Percentiles rank a stretch among this genome's conserved stretches.
Conservation (phyloP, 306 rosid genomes). For the Hippophae rhamnoides region DNA sequence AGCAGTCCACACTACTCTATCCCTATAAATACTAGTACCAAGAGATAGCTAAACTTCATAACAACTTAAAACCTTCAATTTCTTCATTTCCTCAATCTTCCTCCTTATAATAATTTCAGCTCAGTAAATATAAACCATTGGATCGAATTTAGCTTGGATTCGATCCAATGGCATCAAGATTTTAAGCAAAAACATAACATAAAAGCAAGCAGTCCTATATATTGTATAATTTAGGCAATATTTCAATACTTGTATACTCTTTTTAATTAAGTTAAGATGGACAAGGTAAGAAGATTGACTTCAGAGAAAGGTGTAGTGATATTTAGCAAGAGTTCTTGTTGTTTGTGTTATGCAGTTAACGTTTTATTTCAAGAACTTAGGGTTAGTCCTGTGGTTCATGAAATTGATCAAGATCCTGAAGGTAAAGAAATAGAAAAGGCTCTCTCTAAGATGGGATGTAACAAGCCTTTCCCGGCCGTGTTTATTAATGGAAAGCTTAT, state of each 20-base stretch:
- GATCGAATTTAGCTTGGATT: slow-evolving; percentile 44
- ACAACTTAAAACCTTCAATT: slow-evolving; percentile 30
- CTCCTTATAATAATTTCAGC: slow-evolving; percentile 4
- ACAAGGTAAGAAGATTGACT: slow-evolving; percentile 68
- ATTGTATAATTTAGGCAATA: background rate
- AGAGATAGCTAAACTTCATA: slow-evolving; percentile 35
- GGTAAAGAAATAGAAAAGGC: slow-evolving; percentile 88
- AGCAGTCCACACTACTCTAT: slow-evolving; percentile 22
- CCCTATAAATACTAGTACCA: slow-evolving; percentile 68
- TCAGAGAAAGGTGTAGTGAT: slow-evolving; percentile 82
- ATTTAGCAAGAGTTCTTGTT: slow-evolving; percentile 91
- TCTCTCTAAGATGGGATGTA: slow-evolving; percentile 53
- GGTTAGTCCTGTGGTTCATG: slow-evolving; percentile 52
- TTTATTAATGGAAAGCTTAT: slow-evolving; percentile 74
- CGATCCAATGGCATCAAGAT: slow-evolving; percentile 42
- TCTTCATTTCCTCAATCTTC: slow-evolving; percentile 23
- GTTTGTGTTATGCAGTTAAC: slow-evolving; percentile 74
- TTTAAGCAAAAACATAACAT: slow-evolving; percentile 19
- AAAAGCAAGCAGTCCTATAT: background rate
- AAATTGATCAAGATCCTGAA: slow-evolving; percentile 82
- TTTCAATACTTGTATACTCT: too few relatives aligned
- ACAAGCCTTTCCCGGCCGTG: slow-evolving; percentile 71
- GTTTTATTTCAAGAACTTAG: slow-evolving; percentile 60
- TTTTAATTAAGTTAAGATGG: slow-evolving; percentile 37
- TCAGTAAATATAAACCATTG: slow-evolving; percentile 31